Base-by-base conservation (phyloP, 306 rosid species). In the Medicago arabica region DNA sequence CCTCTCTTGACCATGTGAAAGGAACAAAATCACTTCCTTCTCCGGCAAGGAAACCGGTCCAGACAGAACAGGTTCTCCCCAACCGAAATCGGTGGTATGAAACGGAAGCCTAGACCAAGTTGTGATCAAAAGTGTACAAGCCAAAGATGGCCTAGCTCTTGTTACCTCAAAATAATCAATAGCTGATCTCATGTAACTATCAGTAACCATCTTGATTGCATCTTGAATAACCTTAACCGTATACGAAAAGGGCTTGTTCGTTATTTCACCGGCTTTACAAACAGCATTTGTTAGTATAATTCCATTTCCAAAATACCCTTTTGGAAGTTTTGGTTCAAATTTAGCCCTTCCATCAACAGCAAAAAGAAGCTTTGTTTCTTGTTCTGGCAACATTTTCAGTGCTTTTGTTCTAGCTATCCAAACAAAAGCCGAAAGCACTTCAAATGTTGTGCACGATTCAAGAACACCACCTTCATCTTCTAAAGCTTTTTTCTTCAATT, bases 11-110 rank as follows among this genome's bases (percentile, higher is more conserved):
- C 99, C 97, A 77, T 84, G 88, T 60, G 99, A 84, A n/a, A 92
- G 88, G 81, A 95, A 92, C 78, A 95, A 58, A 55, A 86, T 88
- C 15, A 95, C 97, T 86, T 95, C 99, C 79, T 92, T 95, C 79
- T 92, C 97, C 2, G 99, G 99, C 80, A 95, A 75, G 9, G 92
- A 89, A 23, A 92, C 97, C 1, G 99, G 99, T 44, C 97, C 99
- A 0, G 99, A 90, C 8, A 92, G 78, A 39, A 85, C 62, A 28
- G 99, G 96, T 5, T 95, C 95, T n/a, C 97, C 99, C 99, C 99
- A 95, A 9, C 99, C 99, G 57, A 95, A 95, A 83, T 95, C 92
- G 38, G 97, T 84, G 17, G 85, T 83, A 64, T 90, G 92, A 55
- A 95, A 95, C 10, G 89, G 61, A 3, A 95, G 86, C 80, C 93